Evolutionary conservation across 306 rosid species (phyloP), one percentile per base, ranked within the genome.

Genomic region (Rosa rugosa): DNA sequence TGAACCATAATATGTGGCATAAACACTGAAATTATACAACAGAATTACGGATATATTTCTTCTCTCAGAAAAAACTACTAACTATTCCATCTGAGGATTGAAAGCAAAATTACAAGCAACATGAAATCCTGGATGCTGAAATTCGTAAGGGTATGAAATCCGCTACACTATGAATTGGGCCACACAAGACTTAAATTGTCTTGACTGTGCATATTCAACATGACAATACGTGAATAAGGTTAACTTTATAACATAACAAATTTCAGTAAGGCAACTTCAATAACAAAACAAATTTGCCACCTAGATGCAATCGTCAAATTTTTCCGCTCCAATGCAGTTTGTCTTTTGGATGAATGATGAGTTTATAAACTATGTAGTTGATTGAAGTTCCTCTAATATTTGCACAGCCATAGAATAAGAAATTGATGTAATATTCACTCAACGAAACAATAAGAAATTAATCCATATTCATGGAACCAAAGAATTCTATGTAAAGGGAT

Each of bases 21-120:
- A 64, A 20, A 59, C 34, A 71, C 53, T 69, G n/a, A 75, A 75
- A 75, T 83, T 65, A 79, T 34, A 71, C 10, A 75, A 72, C 4
- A 36, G 46, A 51, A 60, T 60, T 3, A 11, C 68, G 6, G 38
- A 60, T 44, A 47, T 6, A 40, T 5, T n/a, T 14, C 36, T 12
- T 14, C 41, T 34, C 16, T 22, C 54, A 72, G 11, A 34, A 42
- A 81, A 46, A 10, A 46, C 42, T 34, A 44, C 41, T 31, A 38
- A 13, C 11, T 31, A 14, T 47, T 45, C 25, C 31, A 23, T 5
- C 25, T 25, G 44, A 41, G 18, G 57, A 40, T 54, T 45, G 56
- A 18, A 40, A 36, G 1, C 9, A 60, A 41, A 62, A 65, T 34
- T 5, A 17, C 12, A 17, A 62, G 20, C 20, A 45, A 46, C 46